Evolutionary conservation across 2,329 filamentous ascomycete species (phyloP).

Genomic region (Colletotrichum sp.): DNA sequence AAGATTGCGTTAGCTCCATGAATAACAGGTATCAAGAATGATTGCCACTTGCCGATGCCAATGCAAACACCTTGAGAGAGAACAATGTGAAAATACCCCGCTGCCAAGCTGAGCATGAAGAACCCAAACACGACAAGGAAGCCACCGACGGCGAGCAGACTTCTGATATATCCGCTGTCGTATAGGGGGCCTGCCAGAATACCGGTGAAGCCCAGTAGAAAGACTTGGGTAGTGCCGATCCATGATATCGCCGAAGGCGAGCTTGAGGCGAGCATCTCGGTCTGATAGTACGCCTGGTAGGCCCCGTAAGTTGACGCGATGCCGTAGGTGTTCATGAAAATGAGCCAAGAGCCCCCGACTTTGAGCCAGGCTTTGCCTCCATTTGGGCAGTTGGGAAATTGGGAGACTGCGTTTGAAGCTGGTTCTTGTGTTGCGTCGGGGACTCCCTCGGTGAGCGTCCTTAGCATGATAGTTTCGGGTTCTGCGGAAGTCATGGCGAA

Average conservation of each 20-base stretch:
- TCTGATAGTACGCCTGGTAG: slow-evolving; percentile 57
- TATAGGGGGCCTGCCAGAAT: slow-evolving; percentile 48
- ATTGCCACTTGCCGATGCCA: not conserved
- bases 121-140: not conserved
- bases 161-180: slow-evolving; percentile 49
- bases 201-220: slow-evolving; percentile 48
- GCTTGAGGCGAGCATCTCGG: slow-evolving; percentile 23
- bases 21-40: too few relatives aligned
- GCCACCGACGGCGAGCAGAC: slow-evolving; percentile 31
- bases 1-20: not conserved
- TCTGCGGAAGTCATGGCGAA: not conserved
- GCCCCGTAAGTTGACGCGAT: slow-evolving; percentile 48
- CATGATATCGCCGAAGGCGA: slow-evolving; percentile 36
- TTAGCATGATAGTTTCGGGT: not conserved
- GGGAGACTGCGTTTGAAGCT: not conserved
- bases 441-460: not conserved
- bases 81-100: not conserved
- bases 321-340: slow-evolving; percentile 51
- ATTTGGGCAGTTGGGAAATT: slow-evolving; percentile 11
- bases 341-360: slow-evolving; percentile 48
- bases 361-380: slow-evolving; percentile 50
- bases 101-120: not conserved
- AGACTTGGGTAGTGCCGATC: slow-evolving; percentile 53
- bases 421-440: not conserved
- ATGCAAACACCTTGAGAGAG: not conserved